Base-by-base conservation (phyloP, 768 basidiomycete species). In the Glaciozyma martinii region DNA sequence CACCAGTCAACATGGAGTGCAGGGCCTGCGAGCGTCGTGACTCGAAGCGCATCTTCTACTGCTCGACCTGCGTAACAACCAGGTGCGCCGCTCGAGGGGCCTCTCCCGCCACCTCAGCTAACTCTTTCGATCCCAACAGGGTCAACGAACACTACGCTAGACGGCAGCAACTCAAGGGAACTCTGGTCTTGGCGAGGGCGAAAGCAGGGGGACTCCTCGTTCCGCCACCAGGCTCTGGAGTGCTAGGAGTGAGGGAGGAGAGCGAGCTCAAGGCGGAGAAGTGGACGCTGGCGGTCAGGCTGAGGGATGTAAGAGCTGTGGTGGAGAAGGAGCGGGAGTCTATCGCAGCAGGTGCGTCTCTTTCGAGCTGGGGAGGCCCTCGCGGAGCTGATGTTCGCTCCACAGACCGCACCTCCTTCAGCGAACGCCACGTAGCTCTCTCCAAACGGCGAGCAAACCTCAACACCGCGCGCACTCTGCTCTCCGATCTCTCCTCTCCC, bases 221-320 rank as follows among this genome's bases (percentile, higher is more conserved):
- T 27, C 63, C 57, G 9, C 58, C 21, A 7, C 0, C 27, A 15
- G 33, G 27, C 27, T 37, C 53, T 30, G 27, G 5, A 1, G 32
- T 42, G 19, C 29, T 70, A 15, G 65, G 62, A 3, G 61, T 70
- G 10, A 5, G 40, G 0, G 52, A 70, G 1, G 68, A 70, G 42
- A 53, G 62, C 23, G 9, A 23, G 13, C 56, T 70, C 52, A 70
- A 70, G 52, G 68, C 68, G 3, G 37, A 63, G 1, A 61, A 66
- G 46, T 70, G 62, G 62, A 32, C 60, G 3, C 56, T 60, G 5
- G 66, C 61, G 12, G 61, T 49, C 13, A 44, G 53, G 30, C 53
- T 59, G 19, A 32, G 60, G 19, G 60, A 63, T 3, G 46, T 65
- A 2, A 40, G 62, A 25, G 56, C 61, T 16, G 68, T 59, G 0